A percentile compares a stretch with the other conserved stretches of the same genome.
Conservation (phyloP, 2,329 filamentous ascomycete genomes). For the Aspergillus tubingensis region DNA sequence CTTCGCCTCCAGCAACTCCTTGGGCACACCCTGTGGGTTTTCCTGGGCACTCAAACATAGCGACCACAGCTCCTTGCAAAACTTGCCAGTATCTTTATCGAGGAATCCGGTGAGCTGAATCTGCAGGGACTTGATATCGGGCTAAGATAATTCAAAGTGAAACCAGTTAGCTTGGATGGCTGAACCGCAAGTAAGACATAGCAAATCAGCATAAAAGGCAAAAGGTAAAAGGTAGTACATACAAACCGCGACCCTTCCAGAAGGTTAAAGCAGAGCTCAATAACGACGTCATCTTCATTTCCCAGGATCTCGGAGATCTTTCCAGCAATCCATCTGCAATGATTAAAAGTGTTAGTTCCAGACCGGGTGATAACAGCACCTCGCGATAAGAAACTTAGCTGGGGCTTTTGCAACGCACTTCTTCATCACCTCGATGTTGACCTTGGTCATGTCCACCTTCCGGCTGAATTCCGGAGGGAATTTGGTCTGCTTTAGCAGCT, state of each 20-base stretch:
- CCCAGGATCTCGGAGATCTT: constrained; percentile 84
- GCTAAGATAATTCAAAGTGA: constrained; percentile 55
- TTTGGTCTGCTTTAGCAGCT: constrained; percentile 86
- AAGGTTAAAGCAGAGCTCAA: constrained; percentile 73
- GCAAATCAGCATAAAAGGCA: background rate
- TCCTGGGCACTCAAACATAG: constrained; percentile 86
- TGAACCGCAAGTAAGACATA: background rate
- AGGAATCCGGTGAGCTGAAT: constrained; percentile 94
- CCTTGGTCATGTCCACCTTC: constrained; percentile 96
- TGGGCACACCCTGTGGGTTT: constrained; percentile 86
- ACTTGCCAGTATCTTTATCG: constrained; percentile 82
- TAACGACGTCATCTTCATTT: constrained; percentile 94
- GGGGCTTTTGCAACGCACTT: constrained; percentile 61
- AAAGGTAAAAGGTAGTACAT: constrained; percentile 40
- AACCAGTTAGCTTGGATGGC: constrained; percentile 1
- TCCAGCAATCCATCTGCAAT: constrained; percentile 81
- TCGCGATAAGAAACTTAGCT: constrained; percentile 15
- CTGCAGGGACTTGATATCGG: constrained; percentile 92
- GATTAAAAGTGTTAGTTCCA: background rate
- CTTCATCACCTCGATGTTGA: constrained; percentile 97
- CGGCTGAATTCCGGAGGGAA: constrained; percentile 91
- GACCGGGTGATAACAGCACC: constrained; percentile 1
- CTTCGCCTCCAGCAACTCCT: constrained; percentile 93
- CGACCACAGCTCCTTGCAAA: constrained; percentile 94
- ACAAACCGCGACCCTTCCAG: constrained; percentile 76